Percentiles rank a stretch among this genome's conserved stretches.
phyloP scores from a whole-genome alignment of 1,139 yeast species.

The Blastobotrys ciferrii region DNA sequence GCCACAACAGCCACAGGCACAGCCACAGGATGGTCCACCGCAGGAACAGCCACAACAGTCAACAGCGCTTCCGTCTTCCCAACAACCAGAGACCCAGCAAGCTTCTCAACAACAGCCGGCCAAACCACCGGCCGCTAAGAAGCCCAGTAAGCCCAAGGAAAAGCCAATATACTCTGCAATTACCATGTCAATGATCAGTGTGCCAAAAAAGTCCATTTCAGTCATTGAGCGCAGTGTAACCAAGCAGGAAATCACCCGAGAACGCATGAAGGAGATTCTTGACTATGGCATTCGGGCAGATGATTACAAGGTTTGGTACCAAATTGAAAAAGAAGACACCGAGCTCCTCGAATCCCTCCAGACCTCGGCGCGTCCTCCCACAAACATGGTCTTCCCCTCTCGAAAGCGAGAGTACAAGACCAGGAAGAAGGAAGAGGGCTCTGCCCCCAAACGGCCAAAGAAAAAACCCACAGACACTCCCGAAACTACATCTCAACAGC shows the following conservation, averaged over 20 bases:
- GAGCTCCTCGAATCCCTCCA: constrained; percentile 41
- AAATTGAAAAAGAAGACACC: constrained; percentile 76
- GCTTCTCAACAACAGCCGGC: neutral
- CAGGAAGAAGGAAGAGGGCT: constrained; percentile 22
- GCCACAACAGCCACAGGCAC: neutral
- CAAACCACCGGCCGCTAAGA: constrained; percentile 21
- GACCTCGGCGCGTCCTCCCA: constrained; percentile 32
- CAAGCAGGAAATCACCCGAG: constrained; percentile 53
- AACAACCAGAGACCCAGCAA: neutral
- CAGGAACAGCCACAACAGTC: neutral
- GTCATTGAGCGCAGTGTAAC: constrained; percentile 69
- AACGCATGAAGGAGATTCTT: constrained; percentile 61
- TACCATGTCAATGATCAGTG: constrained; percentile 59
- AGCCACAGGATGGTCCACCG: neutral
- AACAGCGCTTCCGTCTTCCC: neutral
- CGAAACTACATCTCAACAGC: too few relatives aligned
- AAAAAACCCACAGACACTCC: constrained; percentile 10
- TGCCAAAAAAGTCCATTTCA: constrained; percentile 66
- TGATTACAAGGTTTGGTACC: constrained; percentile 75
- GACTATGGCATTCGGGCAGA: constrained; percentile 60
- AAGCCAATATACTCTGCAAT: constrained; percentile 50
- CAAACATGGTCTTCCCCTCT: constrained; percentile 29
- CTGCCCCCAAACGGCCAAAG: constrained; percentile 13
- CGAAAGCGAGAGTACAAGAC: constrained; percentile 34
- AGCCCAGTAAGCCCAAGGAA: constrained; percentile 19